Evolutionary conservation across 371 early-diverging fungal genomes (phyloP), one percentile per base, ranked within the genome.

Genomic region (Syncephalastrum contaminatum): DNA sequence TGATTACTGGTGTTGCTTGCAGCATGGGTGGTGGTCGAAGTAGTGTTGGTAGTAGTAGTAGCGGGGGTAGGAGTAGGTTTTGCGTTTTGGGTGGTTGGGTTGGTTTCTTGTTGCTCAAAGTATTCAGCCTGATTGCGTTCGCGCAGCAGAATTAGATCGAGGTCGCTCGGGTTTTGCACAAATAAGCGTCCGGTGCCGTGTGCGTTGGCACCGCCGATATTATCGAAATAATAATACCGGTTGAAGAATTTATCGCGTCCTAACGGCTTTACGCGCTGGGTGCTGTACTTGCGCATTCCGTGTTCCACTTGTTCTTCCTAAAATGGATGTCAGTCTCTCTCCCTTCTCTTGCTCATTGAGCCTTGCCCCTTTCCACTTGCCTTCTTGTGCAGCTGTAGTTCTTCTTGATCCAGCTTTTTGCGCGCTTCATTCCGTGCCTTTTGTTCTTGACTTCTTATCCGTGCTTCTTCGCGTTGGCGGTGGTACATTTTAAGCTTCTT

Each of bases 211-310:
- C 86, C 85, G 39, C 86, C 87, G 50, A 84, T 70, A 52, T 82
- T 81, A 56, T 96, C 96, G 59, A 93, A 76, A 70, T 88, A 94
- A 78, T 89, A 94, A 67, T 96, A 94, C 15, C 86, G 81, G 64
- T 89, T 92, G 47, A 72, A 84, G 69, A 82, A 94, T 13, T 94
- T 86, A 71, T 96, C 96, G 20, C 70, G 67, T 16, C 95, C 96
- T n/a, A 96, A 60, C 0, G 91, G 88, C 43, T 68, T 74, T 46
- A 92, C 68, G 2, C 94, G 86, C 13, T 84, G 80, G 2, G 82
- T 81, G n/a, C 66, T 76, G 51, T 67, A 83, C 48, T 84, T 77
- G 22, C 82, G 84, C 57, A 84, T 62, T 50, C 87, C 86, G 18
- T 84, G 76, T 60, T 89, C 88, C 2, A 90, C 66, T 45, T 81